Evolutionary conservation across 2,329 filamentous ascomycete genomes (phyloP).

Genomic region (Penicillium sp.): DNA sequence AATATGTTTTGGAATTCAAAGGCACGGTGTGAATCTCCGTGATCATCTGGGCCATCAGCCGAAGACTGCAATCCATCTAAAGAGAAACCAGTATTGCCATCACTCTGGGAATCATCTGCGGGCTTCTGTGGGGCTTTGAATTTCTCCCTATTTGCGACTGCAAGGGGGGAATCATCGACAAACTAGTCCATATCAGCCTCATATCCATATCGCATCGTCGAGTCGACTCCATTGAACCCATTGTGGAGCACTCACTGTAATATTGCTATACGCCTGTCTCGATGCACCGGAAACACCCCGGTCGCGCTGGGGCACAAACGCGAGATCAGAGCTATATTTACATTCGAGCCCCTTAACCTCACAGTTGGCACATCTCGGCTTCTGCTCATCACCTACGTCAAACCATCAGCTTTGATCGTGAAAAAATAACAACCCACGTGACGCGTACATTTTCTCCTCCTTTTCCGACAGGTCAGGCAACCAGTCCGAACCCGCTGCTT

Average conservation of each 20-base stretch:
- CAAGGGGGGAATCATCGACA: constrained; percentile 20
- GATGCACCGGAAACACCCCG: neutral
- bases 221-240: neutral
- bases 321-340: constrained; percentile 24
- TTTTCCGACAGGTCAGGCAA: constrained; percentile 26
- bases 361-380: constrained; percentile 26
- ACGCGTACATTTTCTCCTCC: constrained; percentile 26
- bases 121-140: neutral
- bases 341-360: constrained; percentile 24
- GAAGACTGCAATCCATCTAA: neutral
- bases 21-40: neutral
- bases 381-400: constrained; percentile 25
- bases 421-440: neutral
- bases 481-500: constrained; percentile 29
- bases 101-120: neutral
- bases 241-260: constrained; percentile 15
- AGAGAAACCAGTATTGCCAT: neutral
- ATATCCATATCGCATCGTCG: neutral
- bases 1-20: constrained; percentile 1
- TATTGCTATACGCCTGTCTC: constrained; percentile 15
- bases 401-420: neutral
- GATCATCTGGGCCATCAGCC: neutral
- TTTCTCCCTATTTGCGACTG: constrained; percentile 3
- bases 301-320: constrained; percentile 20
- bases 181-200: constrained; percentile 10